Evolutionary conservation across 164 flowering plant genomes (phyloP).

Genomic region (Chloranthus sessilifolius): DNA sequence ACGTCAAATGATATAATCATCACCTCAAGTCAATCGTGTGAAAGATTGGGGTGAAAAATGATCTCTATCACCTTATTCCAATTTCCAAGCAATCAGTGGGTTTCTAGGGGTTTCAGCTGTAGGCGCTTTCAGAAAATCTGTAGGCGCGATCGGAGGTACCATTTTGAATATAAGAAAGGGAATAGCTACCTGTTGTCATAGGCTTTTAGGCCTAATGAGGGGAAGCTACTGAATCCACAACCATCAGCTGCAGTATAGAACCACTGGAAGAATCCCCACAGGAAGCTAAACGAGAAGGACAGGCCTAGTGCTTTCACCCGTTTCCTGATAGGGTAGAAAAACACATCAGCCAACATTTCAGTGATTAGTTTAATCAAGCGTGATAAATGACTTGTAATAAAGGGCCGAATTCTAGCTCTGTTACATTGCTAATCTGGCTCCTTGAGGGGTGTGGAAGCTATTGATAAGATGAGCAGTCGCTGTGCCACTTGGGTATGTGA

Average conservation of each 20-base stretch:
- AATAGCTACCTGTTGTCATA: slow-evolving; percentile 1
- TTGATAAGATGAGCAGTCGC: slow-evolving; percentile 67
- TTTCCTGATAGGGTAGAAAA: slow-evolving; percentile 8
- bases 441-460: slow-evolving; percentile 61
- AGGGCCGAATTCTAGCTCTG: background rate
- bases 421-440: slow-evolving; percentile 58
- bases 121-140: no score
- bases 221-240: slow-evolving; percentile 13
- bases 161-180: no score
- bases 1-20: no score
- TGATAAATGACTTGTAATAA: no score
- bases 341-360: background rate
- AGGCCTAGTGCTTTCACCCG: slow-evolving; percentile 11
- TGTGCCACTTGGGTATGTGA: slow-evolving; percentile 62
- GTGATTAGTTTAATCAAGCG: background rate
- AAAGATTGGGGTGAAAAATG: no score
- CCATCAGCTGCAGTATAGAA: slow-evolving; percentile 13
- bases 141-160: no score
- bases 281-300: slow-evolving; percentile 21
- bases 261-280: slow-evolving; percentile 21
- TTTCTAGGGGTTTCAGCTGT: no score
- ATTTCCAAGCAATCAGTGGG: no score
- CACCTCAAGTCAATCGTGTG: no score
- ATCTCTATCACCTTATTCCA: no score
- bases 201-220: slow-evolving; percentile 20